Evolutionary conservation across 148 eudicot species (phyloP), one percentile per base, ranked within the genome.

Genomic region (Salicornia ramosissima): DNA sequence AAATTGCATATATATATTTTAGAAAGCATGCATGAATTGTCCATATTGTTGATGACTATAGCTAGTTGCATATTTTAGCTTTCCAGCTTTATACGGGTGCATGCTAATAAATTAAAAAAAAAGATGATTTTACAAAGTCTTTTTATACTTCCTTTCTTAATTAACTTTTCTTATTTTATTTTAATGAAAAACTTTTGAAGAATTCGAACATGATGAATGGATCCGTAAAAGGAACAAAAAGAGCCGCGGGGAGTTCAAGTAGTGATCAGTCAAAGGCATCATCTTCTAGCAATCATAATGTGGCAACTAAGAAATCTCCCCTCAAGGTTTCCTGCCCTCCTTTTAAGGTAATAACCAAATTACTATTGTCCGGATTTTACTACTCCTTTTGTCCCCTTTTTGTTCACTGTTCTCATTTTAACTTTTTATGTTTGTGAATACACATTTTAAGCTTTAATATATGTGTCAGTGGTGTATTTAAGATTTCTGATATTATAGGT

Each of bases 281-380:
- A 55, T 43, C 85, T 9, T 59, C 85, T 0, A 80, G 66, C 40
- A 36, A 59, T 30, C 24, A 53, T n/a, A n/a, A n/a, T 18, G 61
- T 43, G 6, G 47, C 82, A 43, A 71, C 45, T 43, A 83, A 78
- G 78, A 83, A 78, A 65, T 61, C 84, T 28, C 75, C 62, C n/a
- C 42, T 67, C 54, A 80, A 80, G 73, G 49, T 65, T 46, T 75
- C 82, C 28, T 80, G 84, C 58, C 80, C 83, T 57, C 86, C 84
- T 16, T 76, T 80, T 70, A 83, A 78, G 80, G 80, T 78, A 77
- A n/a, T n/a, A 46, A 12, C 5, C 0, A 10, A n/a, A 42, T 1
- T 42, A 7, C 13, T 5, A 42, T 42, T 7, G 1, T 1, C 13
- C 9, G 45, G 13, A 42, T 42, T 42, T n/a, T n/a, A n/a, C n/a